Conservation (phyloP, 1,139 yeast genomes). For the Trichomonascaceae sp. region DNA sequence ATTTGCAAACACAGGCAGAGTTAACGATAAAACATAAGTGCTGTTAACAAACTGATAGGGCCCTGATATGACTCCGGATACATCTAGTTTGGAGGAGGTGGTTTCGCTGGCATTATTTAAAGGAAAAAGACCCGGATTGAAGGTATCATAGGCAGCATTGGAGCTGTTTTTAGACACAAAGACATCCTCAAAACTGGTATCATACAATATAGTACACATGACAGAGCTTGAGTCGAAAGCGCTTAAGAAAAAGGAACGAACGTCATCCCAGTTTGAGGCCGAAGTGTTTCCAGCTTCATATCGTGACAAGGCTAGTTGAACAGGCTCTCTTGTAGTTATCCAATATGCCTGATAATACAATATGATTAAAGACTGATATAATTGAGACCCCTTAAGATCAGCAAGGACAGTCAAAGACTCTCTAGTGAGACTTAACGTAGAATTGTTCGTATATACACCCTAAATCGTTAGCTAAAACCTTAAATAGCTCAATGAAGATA, state of each 20-base stretch:
- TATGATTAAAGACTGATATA: conserved; percentile 58
- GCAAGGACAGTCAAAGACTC: conserved; percentile 74
- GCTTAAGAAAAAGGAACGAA: conserved; percentile 53
- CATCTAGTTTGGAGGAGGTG: conserved; percentile 29
- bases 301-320: conserved; percentile 54
- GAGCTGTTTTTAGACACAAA: conserved; percentile 34
- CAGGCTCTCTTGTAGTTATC: conserved; percentile 55
- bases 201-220: conserved; percentile 59
- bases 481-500: conserved; percentile 1
- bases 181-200: conserved; percentile 40
- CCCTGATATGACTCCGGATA: conserved; percentile 27
- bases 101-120: conserved; percentile 40
- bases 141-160: conserved; percentile 15
- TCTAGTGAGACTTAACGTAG: conserved; percentile 55
- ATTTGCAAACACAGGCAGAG: conserved; percentile 68
- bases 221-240: conserved; percentile 38
- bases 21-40: conserved; percentile 46
- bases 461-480: conserved; percentile 3
- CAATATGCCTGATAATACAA: conserved; percentile 66
- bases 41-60: conserved; percentile 26
- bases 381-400: conserved; percentile 72
- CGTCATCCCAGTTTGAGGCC: conserved; percentile 41
- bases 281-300: conserved; percentile 69
- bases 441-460: conserved; percentile 69
- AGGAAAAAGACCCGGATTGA: conserved; percentile 43